Base-by-base conservation (phyloP, 108 stramenopile genomes). In the Cyclostephanos invisitatus region DNA sequence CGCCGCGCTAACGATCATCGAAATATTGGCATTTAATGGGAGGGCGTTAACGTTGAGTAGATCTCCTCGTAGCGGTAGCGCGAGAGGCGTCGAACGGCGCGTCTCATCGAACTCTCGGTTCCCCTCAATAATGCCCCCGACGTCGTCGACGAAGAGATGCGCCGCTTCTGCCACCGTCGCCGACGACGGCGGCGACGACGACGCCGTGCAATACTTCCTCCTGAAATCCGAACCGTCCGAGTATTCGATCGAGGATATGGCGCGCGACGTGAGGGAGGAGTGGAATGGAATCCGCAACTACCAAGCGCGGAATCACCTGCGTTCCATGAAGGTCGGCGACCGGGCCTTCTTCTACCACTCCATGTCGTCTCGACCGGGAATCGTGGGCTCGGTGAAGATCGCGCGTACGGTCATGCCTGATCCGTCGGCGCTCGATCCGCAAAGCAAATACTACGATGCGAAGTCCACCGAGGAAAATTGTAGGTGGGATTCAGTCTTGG, bases 211-310 rank as follows among this genome's bases (percentile, higher is more conserved):
- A 67, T 82, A 78, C 55, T 84, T 78, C 38, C 62, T 82, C 21
- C 42, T 86, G 18, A 84, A 84, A 72, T 82, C 83, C 0, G 85
- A 86, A 56, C 85, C 85, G 0, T 37, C 47, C 56, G 85, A 84
- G 24, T 86, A 75, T 61, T 84, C 85, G 21, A 84, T 86, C 27
- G 47, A 64, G 6, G 69, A 86, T 49, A 50, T 86, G 15, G 54
- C 78, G 60, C 38, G 50, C 7, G 59, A 77, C 46, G 42, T 50
- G 17, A 62, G 55, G 29, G 74, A 84, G 46, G 85, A 86, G 60
- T 86, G 83, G 85, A 72, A 78, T 55, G 85, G 85, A 11, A 74
- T 86, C 27, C 76, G 85, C 15, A 86, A 82, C 57, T 86, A 74
- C 69, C 72, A 81, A 73, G 85, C 85, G 24, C 85, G 83, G 0